Evolutionary conservation across 768 basidiomycete species (phyloP), one percentile per base, ranked within the genome.

Genomic region (Grammothele lineata): DNA sequence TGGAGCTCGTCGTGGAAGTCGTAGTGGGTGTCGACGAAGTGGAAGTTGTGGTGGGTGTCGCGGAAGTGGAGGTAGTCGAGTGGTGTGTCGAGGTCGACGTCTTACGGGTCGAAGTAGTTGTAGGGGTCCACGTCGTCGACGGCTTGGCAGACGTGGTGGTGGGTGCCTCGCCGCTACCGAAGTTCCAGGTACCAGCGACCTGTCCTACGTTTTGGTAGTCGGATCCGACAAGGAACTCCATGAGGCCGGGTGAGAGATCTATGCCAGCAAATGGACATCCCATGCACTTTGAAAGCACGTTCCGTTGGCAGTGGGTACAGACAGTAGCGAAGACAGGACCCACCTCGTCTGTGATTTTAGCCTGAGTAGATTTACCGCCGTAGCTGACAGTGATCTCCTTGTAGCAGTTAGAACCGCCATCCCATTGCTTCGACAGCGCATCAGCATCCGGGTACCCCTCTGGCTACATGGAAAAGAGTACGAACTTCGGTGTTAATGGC

Each of bases 261-360:
- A 87, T 74, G n/a, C 73, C 81, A 10, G 74, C 76, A 36, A 66
- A 75, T 3, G 73, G 73, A 55, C 83, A 86, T 15, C 76, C 75
- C 33, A 78, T 78, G 62, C 85, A 87, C 76, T 84, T 62, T 11
- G 14, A 36, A 14, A 6, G 17, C 17, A n/a, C 12, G 35, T 17
- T 36, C 9, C 17, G 18, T 25, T 3, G 22, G 17, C 15, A 22
- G 22, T 17, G 41, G 6, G 46, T 22, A 12, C 15, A 33, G 24
- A 23, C 15, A n/a, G 19, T 22, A 21, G 19, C 15, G 15, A 8
- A 3, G 39, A 19, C 19, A 14, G n/a, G 14, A 66, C 72, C 46
- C 25, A 83, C 85, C 67, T 74, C 66, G 52, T 92, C 88, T 53
- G 67, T 68, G 53, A 92, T 77, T 12, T 68, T 71, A 5, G 87